Percentiles rank a stretch among this genome's conserved stretches.
Conservation (phyloP, 805 yeast genomes). For the Pichia thaimueangensis region DNA sequence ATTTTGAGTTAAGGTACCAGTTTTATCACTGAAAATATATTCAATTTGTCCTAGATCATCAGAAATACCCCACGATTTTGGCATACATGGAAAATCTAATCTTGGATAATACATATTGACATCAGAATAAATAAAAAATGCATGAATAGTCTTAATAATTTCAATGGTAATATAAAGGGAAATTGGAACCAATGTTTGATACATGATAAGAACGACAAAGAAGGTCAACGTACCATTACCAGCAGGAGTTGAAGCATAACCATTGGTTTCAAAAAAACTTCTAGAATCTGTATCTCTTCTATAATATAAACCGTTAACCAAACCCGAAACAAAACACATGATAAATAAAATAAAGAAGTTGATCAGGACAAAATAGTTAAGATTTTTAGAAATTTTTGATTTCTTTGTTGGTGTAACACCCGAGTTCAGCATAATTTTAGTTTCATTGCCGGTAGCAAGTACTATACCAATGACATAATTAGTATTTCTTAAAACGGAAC, state of each 20-base stretch:
- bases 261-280: conserved; percentile 52
- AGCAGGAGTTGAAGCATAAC: conserved; percentile 54
- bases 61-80: conserved; percentile 77
- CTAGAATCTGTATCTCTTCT: conserved; percentile 38
- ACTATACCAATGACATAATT: conserved; percentile 71
- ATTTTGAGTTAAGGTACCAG: conserved; percentile 79
- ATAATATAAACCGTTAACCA: conserved; percentile 63
- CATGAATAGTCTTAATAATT: conserved; percentile 71
- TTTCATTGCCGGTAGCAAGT: conserved; percentile 69
- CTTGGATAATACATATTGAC: conserved; percentile 60
- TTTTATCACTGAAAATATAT: conserved; percentile 75
- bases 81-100: conserved; percentile 70
- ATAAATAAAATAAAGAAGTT: conserved; percentile 58
- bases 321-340: conserved; percentile 62
- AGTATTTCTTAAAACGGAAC: conserved; percentile 67
- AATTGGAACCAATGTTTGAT: conserved; percentile 75
- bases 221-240: conserved; percentile 62
- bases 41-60: conserved; percentile 84
- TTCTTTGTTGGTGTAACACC: conserved; percentile 74
- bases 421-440: conserved; percentile 72
- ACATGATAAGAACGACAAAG: conserved; percentile 65
- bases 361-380: conserved; percentile 58
- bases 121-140: conserved; percentile 68
- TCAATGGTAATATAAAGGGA: conserved; percentile 75
- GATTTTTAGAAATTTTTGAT: conserved; percentile 56